Conservation (phyloP, 2,329 filamentous ascomycete species). For the Monilinia fructigena region DNA sequence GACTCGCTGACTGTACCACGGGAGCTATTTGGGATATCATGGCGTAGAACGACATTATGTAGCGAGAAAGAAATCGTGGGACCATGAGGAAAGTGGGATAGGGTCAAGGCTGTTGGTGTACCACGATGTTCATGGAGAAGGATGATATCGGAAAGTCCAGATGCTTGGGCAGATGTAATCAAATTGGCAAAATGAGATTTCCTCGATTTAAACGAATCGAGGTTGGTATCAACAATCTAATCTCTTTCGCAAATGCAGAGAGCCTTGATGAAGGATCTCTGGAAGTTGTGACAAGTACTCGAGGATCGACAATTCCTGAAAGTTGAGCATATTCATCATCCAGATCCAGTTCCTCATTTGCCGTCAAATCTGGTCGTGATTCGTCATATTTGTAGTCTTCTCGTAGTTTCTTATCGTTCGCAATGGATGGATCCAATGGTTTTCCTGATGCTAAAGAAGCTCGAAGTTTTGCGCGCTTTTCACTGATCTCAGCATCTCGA, state of each 20-base stretch:
- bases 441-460: constrained; percentile 86
- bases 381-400: constrained; percentile 95
- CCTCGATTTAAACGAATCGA: constrained; percentile 87
- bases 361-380: constrained; percentile 64
- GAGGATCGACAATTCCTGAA: constrained; percentile 86
- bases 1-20: constrained; percentile 87
- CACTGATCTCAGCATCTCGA: constrained; percentile 86
- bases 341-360: constrained; percentile 68
- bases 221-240: constrained; percentile 79
- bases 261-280: constrained; percentile 82
- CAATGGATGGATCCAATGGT: constrained; percentile 75
- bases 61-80: constrained; percentile 85
- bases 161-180: constrained; percentile 75
- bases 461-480: constrained; percentile 85
- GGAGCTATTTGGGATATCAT: constrained; percentile 86
- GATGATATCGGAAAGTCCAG: constrained; percentile 79
- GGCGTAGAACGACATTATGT: constrained; percentile 88
- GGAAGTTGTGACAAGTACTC: constrained; percentile 87
- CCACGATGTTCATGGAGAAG: constrained; percentile 90
- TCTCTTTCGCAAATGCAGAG: constrained; percentile 89
- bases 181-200: constrained; percentile 82
- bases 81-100: constrained; percentile 85
- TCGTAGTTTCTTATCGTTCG: constrained; percentile 79
- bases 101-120: constrained; percentile 82
- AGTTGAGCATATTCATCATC: constrained; percentile 90